Evolutionary conservation across 371 early-diverging fungal species (phyloP), one percentile per base, ranked within the genome.

Genomic region (Rhizopus delemar): DNA sequence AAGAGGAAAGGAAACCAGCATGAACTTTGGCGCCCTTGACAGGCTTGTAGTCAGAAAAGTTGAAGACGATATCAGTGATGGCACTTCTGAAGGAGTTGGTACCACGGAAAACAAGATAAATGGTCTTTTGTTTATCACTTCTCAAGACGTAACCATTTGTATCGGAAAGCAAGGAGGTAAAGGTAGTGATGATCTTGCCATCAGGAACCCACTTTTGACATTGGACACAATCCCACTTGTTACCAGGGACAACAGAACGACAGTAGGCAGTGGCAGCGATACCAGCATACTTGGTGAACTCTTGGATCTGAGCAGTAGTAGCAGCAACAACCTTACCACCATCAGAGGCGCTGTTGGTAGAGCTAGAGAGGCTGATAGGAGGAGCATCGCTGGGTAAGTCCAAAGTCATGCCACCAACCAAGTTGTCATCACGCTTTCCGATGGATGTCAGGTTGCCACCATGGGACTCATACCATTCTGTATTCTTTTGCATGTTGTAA

Each of bases 41-140:
- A 53, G 56, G 56, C 3, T 56, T 33, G 28, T 62, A 62, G 2
- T 49, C 46, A 0, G 51, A 34, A 31, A 51, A 43, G 22, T 35
- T 36, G 38, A 38, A 53, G 50, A 34, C 31, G 33, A 49, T 51
- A 12, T 50, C 66, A 41, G 54, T 57, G 33, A 68, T 51, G n/a
- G 41, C 46, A 28, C 41, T 63, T n/a, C 50, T 38, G 55, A 57
- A 46, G 12, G 60, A 63, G 31, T 54, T 60, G 32, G 60, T 58
- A 34, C 70, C 70, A 48, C 70, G 57, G 57, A 66, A 70, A 4
- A 55, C 53, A n/a, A 70, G 29, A 41, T 62, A 59, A 4, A 70
- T 70, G 4, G 60, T 43, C 51, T 66, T 65, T 8, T 62, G 49
- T 5, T 29, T n/a, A 8, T 60, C 70, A 50, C 60, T 62, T 29